These are phyloP conservation scores for Penicillium argentinense DNA, from an alignment of 495 filamentous ascomycete species.

Conservation along the genomic window DNA sequence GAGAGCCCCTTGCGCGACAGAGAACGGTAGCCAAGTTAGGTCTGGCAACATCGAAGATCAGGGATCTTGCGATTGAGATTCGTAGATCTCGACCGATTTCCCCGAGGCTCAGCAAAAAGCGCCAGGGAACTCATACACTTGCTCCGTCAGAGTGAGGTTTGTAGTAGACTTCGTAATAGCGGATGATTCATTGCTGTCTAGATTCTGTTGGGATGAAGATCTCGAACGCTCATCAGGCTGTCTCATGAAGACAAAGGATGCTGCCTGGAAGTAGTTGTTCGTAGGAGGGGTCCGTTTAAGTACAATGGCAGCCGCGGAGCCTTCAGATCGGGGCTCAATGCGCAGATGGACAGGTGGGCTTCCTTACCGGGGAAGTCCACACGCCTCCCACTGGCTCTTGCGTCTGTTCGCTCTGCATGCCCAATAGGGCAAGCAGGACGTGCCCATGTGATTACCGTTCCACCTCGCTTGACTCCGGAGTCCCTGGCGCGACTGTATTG, in stretches of 20 bases:
- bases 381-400: background rate
- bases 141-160: too few relatives aligned
- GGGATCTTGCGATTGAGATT: too few relatives aligned
- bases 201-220: background rate
- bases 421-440: conserved; percentile 9
- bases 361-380: conserved; percentile 3
- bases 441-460: conserved; percentile 8
- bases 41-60: too few relatives aligned
- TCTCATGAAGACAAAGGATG: background rate
- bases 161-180: background rate
- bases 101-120: too few relatives aligned
- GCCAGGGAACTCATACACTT: too few relatives aligned
- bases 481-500: background rate
- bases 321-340: background rate
- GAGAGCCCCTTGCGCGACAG: too few relatives aligned
- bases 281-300: background rate
- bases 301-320: background rate
- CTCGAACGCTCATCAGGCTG: background rate
- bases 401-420: conserved; percentile 17
- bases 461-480: background rate
- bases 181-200: background rate
- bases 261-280: background rate
- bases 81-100: too few relatives aligned
- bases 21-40: too few relatives aligned
- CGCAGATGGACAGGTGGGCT: too few relatives aligned